phyloP scores from a whole-genome alignment of 2,329 filamentous ascomycete genomes.

The Coniochaeta prunicola region DNA sequence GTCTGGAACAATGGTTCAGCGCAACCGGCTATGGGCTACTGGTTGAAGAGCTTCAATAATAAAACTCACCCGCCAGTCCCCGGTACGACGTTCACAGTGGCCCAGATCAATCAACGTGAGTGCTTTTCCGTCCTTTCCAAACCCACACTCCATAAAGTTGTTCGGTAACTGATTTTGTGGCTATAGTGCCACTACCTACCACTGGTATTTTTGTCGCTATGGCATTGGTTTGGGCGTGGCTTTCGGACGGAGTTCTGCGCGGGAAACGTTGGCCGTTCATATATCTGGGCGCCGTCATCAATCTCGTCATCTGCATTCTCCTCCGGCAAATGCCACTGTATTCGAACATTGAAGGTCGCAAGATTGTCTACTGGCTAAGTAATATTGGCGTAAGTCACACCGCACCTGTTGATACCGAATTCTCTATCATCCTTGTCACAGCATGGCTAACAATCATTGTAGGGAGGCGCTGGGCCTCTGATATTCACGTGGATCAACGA shows the following conservation, averaged over 20 bases:
- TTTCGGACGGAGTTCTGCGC: slow-evolving; percentile 24
- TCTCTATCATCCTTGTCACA: neutral
- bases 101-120: slow-evolving; percentile 27
- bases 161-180: neutral
- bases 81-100: slow-evolving; percentile 21
- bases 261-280: slow-evolving; percentile 31
- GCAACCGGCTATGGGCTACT: slow-evolving; percentile 31
- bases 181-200: slow-evolving; percentile 20
- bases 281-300: slow-evolving; percentile 25
- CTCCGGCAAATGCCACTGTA: slow-evolving; percentile 28
- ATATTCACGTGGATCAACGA: slow-evolving; percentile 28
- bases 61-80: slow-evolving; percentile 24
- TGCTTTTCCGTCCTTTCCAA: neutral
- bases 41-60: slow-evolving; percentile 31
- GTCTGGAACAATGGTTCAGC: slow-evolving; percentile 29
- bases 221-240: slow-evolving; percentile 26
- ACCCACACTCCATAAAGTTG: neutral
- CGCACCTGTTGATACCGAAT: too few species aligned
- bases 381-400: slow-evolving; percentile 23
- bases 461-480: neutral
- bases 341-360: slow-evolving; percentile 24
- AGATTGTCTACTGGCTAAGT: slow-evolving; percentile 28
- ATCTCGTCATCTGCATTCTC: slow-evolving; percentile 21
- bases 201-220: slow-evolving; percentile 27
- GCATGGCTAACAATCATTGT: slow-evolving; percentile 20